These are phyloP conservation scores for Petunia axillaris DNA, from an alignment of 257 asterid species.

Conservation along the genomic window DNA sequence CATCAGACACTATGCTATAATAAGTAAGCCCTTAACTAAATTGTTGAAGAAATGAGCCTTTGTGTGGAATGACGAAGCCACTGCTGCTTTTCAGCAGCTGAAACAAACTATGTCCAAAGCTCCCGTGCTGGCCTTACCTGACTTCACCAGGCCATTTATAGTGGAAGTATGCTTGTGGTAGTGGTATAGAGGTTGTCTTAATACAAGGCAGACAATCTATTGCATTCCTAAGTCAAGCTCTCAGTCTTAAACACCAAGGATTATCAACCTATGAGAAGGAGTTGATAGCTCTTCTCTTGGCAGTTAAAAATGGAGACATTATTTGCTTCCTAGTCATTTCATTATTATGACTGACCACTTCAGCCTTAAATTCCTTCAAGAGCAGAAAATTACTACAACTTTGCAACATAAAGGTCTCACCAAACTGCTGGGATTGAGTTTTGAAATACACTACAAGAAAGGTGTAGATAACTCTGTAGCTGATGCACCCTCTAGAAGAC, in stretches of 20 bases:
- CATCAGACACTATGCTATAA: neutral
- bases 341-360: neutral
- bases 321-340: neutral
- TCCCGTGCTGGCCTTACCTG: too few species aligned
- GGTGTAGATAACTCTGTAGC: neutral
- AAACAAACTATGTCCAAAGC: too few species aligned
- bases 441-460: too few species aligned
- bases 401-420: neutral
- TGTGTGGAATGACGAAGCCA: neutral
- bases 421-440: too few species aligned
- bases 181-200: too few species aligned
- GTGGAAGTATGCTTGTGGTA: too few species aligned
- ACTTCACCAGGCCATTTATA: too few species aligned
- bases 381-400: neutral
- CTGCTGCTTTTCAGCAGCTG: neutral
- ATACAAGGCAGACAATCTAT: too few species aligned
- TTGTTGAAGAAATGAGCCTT: neutral
- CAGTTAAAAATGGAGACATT: neutral
- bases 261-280: conserved; percentile 18
- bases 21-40: neutral
- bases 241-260: neutral
- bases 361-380: neutral
- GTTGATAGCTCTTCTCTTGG: neutral
- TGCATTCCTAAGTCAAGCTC: neutral
- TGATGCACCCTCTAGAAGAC: neutral